phyloP scores from a whole-genome alignment of 352 stramenopile genomes.

The Pythium myriotylum region DNA sequence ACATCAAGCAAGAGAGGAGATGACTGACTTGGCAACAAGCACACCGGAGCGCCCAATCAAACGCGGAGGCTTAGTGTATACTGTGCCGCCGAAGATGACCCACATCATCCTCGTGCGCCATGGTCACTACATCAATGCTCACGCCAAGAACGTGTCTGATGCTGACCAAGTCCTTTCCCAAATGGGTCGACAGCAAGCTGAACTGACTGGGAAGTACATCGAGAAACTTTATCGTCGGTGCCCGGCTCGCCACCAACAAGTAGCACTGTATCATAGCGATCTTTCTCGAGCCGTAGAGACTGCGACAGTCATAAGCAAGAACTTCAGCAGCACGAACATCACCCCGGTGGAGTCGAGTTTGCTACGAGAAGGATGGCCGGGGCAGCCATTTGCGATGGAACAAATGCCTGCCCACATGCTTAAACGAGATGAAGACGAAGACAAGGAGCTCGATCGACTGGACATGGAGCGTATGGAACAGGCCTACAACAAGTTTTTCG shows the following conservation, averaged over 20 bases:
- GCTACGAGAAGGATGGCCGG: conserved; percentile 80
- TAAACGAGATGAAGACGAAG: conserved; percentile 13
- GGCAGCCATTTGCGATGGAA: conserved; percentile 55
- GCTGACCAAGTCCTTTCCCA: conserved; percentile 78
- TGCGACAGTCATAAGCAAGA: conserved; percentile 55
- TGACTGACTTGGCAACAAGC: conserved; percentile 12
- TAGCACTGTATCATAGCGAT: conserved; percentile 73
- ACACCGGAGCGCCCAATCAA: conserved; percentile 20
- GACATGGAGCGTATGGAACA: conserved; percentile 67
- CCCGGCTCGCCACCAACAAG: conserved; percentile 53
- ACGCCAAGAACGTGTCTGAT: conserved; percentile 57
- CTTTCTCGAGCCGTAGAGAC: conserved; percentile 79
- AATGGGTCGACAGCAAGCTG: conserved; percentile 75
- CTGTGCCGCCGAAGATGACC: conserved; percentile 57
- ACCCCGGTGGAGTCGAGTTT: conserved; percentile 34
- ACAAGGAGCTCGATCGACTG: conserved; percentile 37
- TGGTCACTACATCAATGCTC: conserved; percentile 83
- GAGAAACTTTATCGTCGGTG: conserved; percentile 54
- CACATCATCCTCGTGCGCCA: conserved; percentile 81
- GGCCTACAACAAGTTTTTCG: conserved; percentile 60
- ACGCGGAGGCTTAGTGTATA: conserved; percentile 48
- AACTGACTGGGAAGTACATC: conserved; percentile 70
- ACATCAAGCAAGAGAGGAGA: conserved; percentile 21
- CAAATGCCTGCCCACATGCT: conserved; percentile 24
- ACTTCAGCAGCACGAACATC: conserved; percentile 46